Conservation (phyloP, 495 filamentous ascomycete species). For the Pseudevernia furfuracea region DNA sequence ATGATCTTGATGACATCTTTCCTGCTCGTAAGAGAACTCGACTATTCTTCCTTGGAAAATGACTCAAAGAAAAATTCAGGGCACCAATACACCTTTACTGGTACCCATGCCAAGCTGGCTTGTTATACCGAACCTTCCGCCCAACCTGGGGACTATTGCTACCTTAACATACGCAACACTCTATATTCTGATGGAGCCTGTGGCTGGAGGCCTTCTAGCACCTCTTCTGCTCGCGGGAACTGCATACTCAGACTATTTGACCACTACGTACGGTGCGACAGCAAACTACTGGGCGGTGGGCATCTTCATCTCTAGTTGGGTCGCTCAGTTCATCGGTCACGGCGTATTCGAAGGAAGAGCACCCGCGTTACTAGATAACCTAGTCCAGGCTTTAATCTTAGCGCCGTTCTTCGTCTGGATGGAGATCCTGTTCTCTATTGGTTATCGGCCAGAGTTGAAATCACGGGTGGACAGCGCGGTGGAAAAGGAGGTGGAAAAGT, state of each 20-base stretch:
- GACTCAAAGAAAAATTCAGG: conserved; percentile 40
- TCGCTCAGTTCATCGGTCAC: conserved; percentile 86
- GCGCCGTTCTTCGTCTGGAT: conserved; percentile 99
- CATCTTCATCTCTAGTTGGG: conserved; percentile 68
- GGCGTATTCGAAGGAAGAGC: conserved; percentile 82
- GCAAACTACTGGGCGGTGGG: conserved; percentile 65
- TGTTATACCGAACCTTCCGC: conserved; percentile 64
- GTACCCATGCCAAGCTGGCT: conserved; percentile 64
- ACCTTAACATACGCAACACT: conserved; percentile 65
- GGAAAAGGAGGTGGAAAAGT: conserved; percentile 57
- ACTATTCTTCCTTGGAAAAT: not conserved
- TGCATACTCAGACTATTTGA: conserved; percentile 67
- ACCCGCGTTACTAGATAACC: conserved; percentile 82
- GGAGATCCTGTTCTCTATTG: conserved; percentile 83
- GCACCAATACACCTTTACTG: conserved; percentile 65
- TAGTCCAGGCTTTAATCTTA: conserved; percentile 84
- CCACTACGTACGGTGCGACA: conserved; percentile 52
- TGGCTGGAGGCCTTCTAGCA: conserved; percentile 68
- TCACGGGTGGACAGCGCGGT: conserved; percentile 69
- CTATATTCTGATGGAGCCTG: conserved; percentile 89
- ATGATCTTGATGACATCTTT: conserved; percentile 72
- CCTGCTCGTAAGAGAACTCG: conserved; percentile 54
- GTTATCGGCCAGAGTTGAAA: conserved; percentile 83
- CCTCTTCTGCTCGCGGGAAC: conserved; percentile 66
- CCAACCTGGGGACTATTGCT: conserved; percentile 70